Evolutionary conservation across 75 land plant genomes (phyloP), one percentile per base, ranked within the genome.

Genomic region (Chamaecyparis obtusa): DNA sequence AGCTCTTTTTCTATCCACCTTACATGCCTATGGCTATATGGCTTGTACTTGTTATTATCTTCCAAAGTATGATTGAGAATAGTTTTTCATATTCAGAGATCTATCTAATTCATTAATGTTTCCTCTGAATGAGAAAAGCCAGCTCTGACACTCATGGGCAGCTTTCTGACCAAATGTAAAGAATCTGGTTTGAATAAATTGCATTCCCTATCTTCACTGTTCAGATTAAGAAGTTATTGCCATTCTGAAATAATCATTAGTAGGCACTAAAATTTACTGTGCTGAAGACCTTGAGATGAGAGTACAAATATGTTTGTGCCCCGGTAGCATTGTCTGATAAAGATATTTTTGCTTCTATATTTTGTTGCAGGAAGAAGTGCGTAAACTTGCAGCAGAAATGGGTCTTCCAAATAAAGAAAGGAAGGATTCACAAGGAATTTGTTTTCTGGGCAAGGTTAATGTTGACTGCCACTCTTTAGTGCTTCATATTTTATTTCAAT

Each of bases 361-460:
- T 78, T 8, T 36, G 37, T 83, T 76, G 30, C 92, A 98, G 99
- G 90, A 88, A 71, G 99, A 98, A 88, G 99, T 98, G 83, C 99
- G 99, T 56, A 76, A 87, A 41, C 92, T 98, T 82, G 99, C 99
- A 64, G 88, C 88, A 44, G 79, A 83, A 37, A 87, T 98, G 92
- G 89, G 93, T 79, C 92, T 98, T 37, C 94, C 94, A 0, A 98
- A 98, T 89, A 93, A 94, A 91, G 91, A 96, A 36, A 95, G 99
- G 86, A 98, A 95, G 87, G 99, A 98, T 91, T 98, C 99, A 57
- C 99, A 98, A 92, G 99, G 99, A 86, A 96, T 98, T 17, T 98
- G 99, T 86, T 98, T 98, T 85, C 96, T 98, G 85, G 99, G 99
- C 30, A 98, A 98, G 96, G 99, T 96, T 91, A 64, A n/a, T 64